These are phyloP conservation scores for Lactarius trivialis DNA, from an alignment of 768 basidiomycete genomes.

Conservation along the genomic window DNA sequence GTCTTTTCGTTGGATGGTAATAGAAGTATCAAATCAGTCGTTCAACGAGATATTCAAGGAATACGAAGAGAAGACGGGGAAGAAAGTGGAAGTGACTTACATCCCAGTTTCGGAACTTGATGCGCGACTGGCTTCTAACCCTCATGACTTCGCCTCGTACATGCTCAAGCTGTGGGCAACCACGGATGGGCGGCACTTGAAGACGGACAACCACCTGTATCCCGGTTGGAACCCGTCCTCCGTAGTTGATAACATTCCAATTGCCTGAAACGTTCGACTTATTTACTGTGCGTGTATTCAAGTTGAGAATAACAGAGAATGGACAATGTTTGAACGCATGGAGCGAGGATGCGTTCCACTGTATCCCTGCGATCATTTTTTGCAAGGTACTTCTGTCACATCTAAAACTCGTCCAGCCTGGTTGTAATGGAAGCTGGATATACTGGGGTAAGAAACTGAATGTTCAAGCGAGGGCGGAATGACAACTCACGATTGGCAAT, in stretches of 20 bases:
- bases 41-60: constrained; percentile 19
- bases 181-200: background rate
- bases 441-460: too few species aligned
- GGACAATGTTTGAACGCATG: too few species aligned
- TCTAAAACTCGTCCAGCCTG: too few species aligned
- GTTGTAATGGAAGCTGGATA: too few species aligned
- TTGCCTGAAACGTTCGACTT: constrained; percentile 4
- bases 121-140: constrained; percentile 11
- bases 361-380: too few species aligned
- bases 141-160: background rate
- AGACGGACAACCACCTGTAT: constrained; percentile 14
- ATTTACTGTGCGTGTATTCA: background rate
- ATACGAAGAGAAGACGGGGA: constrained; percentile 16
- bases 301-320: background rate
- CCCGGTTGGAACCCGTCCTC: constrained; percentile 23
- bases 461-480: too few species aligned
- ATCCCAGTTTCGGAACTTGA: constrained; percentile 9
- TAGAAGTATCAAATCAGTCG: background rate
- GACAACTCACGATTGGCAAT: too few species aligned
- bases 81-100: constrained; percentile 16
- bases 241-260: constrained; percentile 9
- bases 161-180: constrained; percentile 12
- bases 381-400: too few species aligned
- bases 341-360: too few species aligned
- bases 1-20: background rate